Base-by-base conservation (phyloP, 345 rosid species). In the Pistacia vera region DNA sequence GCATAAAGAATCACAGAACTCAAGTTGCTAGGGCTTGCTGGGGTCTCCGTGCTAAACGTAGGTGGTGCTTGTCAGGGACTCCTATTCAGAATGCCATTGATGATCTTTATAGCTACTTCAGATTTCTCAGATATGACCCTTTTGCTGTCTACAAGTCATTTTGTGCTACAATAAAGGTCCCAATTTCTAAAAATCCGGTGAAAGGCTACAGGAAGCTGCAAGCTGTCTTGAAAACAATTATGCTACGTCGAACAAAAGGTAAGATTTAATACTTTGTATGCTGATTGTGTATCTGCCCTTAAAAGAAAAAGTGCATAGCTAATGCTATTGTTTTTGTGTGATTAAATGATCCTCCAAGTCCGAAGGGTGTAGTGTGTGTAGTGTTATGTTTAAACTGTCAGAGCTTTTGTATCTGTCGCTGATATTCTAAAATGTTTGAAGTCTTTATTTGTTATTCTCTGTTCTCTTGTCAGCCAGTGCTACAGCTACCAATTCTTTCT, bases 231-330 rank as follows among this genome's bases (percentile, higher is more conserved):
- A 92, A 92, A 84, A 92, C 98, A 68, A 80, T 93, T 78, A 93
- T 96, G 99, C 91, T 96, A 72, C 99, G 99, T 46, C 97, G 97
- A 59, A 96, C 99, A 61, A 96, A 96, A 88, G 99, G 99, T 90
- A 63, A 81, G 88, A 72, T 30, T 76, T 59, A 51, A 13, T 67
- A 22, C 25, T 28, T 8, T 48, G 35, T 77, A 11, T 44, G 2
- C 56, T 20, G 44, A 57, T 65, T 74, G 25, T 44, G 63, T 57
- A 9, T 48, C 30, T 35, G 46, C 46, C 14, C 11, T 30, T 59
- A 44, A n/a, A 14, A 18, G 25, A 46, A 58, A 61, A 6, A 49
- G 14, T 59, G 66, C n/a, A 13, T 11, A 54, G 28, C 33, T 30
- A 69, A 22, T 70, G 62, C 25, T 70, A 8, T 59, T 4, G 22